Percentiles rank a stretch among this genome's conserved stretches.
Conservation (phyloP, 305 asterid species). For the Rubia peregrina region DNA sequence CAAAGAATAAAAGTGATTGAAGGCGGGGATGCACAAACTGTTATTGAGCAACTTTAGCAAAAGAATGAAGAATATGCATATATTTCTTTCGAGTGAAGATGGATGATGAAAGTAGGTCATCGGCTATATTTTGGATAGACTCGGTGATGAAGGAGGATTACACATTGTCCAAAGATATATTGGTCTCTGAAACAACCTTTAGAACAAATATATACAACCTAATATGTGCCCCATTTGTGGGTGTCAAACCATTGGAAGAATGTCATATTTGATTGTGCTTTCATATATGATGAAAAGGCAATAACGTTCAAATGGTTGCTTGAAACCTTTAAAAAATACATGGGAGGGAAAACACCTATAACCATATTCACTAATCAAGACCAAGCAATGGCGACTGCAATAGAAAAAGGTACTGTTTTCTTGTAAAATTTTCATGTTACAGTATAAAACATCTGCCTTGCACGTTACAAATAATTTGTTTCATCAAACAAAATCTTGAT, state of each 20-base stretch:
- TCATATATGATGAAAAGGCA: not conserved
- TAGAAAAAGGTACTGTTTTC: no score
- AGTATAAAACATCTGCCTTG: no score
- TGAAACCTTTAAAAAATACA: not conserved
- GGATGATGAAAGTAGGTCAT: not conserved
- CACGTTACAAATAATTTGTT: no score
- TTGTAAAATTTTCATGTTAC: no score
- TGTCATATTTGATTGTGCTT: not conserved
- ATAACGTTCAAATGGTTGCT: not conserved
- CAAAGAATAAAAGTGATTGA: no score
- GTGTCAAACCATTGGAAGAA: not conserved
- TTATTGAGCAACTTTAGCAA: no score
- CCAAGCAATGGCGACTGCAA: no score
- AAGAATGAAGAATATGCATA: no score
- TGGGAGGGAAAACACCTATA: not conserved
- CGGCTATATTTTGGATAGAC: not conserved
- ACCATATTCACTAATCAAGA: not conserved
- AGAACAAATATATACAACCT: not conserved
- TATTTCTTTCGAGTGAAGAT: not conserved
- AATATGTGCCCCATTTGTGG: not conserved
- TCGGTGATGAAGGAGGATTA: not conserved
- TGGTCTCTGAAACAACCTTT: not conserved
- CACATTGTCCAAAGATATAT: not conserved
- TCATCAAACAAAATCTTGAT: no score
- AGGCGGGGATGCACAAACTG: no score